A percentile compares a stretch with the other conserved stretches of the same genome.
These are phyloP conservation scores for Globisporangium spiculum DNA, from an alignment of 352 stramenopile species.

Conservation along the genomic window DNA sequence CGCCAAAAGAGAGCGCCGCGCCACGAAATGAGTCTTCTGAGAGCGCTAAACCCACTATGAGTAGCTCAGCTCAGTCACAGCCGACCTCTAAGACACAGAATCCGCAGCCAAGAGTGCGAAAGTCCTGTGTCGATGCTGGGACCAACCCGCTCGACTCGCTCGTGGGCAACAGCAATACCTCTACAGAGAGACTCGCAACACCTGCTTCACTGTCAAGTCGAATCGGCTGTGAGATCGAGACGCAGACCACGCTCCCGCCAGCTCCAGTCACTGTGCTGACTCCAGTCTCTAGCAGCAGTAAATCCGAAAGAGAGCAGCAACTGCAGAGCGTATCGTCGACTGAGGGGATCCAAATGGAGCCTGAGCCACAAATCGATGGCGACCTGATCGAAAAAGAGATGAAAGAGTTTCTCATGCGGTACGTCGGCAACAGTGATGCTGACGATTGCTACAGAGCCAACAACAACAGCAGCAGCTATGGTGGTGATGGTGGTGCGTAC, in stretches of 20 bases:
- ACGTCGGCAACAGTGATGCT: conserved; percentile 18
- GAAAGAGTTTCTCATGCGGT: conserved; percentile 45
- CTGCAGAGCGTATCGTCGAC: neutral
- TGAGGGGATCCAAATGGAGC: neutral
- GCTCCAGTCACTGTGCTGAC: conserved; percentile 22
- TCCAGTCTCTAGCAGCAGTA: neutral
- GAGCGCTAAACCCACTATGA: neutral
- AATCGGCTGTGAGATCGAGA: conserved; percentile 41
- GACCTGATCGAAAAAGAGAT: conserved; percentile 50
- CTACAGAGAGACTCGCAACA: neutral
- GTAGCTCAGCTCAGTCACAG: neutral
- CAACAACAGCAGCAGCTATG: neutral
- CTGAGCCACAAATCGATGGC: conserved; percentile 31
- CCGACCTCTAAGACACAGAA: neutral
- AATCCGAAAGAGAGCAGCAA: neutral
- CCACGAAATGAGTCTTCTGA: neutral
- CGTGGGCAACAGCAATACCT: conserved; percentile 18
- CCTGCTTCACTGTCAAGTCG: neutral
- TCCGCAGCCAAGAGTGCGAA: neutral
- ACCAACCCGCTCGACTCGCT: conserved; percentile 59
- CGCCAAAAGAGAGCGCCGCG: neutral
- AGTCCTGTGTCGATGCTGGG: conserved; percentile 35
- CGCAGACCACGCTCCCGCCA: conserved; percentile 42
- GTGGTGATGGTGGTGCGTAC: neutral
- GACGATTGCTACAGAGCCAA: neutral